Conservation (phyloP, 768 basidiomycete genomes). For the Trametes cinnabarina region DNA sequence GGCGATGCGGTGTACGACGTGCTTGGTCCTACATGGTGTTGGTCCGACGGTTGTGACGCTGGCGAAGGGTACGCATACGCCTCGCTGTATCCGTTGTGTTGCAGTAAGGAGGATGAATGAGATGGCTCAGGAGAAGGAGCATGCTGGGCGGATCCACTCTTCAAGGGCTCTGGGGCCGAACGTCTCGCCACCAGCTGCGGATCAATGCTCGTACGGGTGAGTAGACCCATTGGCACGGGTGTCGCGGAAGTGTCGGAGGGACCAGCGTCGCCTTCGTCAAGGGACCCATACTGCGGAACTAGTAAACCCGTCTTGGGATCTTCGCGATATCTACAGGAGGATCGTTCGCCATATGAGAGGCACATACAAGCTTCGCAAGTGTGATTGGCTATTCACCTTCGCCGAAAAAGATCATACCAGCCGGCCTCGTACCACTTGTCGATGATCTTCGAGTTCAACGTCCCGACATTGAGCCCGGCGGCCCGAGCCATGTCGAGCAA, state of each 20-base stretch:
- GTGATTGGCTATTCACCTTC: constrained; percentile 42
- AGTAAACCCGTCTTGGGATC: constrained; percentile 27
- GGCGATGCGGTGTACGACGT: neutral
- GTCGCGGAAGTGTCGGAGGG: neutral
- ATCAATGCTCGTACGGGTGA: constrained; percentile 3
- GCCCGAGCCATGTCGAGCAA: constrained; percentile 65
- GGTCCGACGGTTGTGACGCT: neutral
- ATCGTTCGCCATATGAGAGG: no score
- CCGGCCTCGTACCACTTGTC: constrained; percentile 78
- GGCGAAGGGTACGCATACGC: neutral
- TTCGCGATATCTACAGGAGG: constrained; percentile 21
- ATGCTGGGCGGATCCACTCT: neutral
- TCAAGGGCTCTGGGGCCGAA: neutral
- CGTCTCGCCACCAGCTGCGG: constrained; percentile 11
- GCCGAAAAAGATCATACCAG: constrained; percentile 75
- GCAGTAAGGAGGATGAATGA: neutral
- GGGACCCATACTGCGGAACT: constrained; percentile 18
- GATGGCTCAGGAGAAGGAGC: neutral
- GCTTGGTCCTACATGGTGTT: neutral
- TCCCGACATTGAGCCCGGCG: constrained; percentile 67
- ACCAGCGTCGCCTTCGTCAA: constrained; percentile 1
- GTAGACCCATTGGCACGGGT: constrained; percentile 1
- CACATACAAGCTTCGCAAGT: neutral
- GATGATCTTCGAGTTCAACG: constrained; percentile 67
- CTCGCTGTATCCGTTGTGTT: neutral